Evolutionary conservation across 192 early-diverging fungal genomes (phyloP).

Genomic region (Coemansia sp.): DNA sequence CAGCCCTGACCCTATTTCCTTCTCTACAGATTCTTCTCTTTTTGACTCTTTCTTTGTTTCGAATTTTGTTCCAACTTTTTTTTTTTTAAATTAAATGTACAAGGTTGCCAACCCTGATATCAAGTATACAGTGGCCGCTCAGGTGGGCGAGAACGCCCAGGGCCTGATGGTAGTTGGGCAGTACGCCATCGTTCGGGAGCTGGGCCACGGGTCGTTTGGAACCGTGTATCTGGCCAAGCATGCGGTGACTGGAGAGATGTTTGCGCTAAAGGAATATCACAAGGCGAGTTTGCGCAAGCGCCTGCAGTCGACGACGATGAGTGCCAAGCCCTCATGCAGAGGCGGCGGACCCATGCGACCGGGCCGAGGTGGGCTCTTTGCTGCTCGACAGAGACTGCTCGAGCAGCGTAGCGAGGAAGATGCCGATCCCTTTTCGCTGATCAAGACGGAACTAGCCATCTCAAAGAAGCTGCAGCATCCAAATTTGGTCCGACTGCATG

Average conservation of each 20-base stretch:
- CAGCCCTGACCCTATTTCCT: conserved; percentile 11
- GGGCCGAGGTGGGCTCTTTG: conserved; percentile 57
- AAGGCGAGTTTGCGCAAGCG: conserved; percentile 82
- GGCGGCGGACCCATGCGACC: conserved; percentile 59
- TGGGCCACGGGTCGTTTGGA: conserved; percentile 91
- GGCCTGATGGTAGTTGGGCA: conserved; percentile 81
- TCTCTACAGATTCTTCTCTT: neutral
- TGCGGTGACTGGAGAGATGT: conserved; percentile 44
- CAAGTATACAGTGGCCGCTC: conserved; percentile 63
- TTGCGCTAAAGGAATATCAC: conserved; percentile 93
- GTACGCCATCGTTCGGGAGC: conserved; percentile 73
- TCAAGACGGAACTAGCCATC: conserved; percentile 89
- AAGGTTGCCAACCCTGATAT: conserved; percentile 42
- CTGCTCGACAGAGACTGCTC: conserved; percentile 30
- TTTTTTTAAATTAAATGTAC: conserved; percentile 34
- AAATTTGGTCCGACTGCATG: conserved; percentile 85
- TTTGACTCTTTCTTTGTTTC: conserved; percentile 11
- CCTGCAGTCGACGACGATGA: conserved; percentile 60
- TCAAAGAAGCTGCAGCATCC: conserved; percentile 92
- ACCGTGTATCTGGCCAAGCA: conserved; percentile 79
- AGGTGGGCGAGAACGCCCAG: conserved; percentile 67
- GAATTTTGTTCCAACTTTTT: conserved; percentile 1
- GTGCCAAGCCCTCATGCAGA: neutral
- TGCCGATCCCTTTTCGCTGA: conserved; percentile 80
- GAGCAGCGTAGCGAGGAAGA: conserved; percentile 39